A percentile compares a stretch with the other conserved stretches of the same genome.
phyloP scores from a whole-genome alignment of 2,329 filamentous ascomycete genomes.

The Cytospora piceae region DNA sequence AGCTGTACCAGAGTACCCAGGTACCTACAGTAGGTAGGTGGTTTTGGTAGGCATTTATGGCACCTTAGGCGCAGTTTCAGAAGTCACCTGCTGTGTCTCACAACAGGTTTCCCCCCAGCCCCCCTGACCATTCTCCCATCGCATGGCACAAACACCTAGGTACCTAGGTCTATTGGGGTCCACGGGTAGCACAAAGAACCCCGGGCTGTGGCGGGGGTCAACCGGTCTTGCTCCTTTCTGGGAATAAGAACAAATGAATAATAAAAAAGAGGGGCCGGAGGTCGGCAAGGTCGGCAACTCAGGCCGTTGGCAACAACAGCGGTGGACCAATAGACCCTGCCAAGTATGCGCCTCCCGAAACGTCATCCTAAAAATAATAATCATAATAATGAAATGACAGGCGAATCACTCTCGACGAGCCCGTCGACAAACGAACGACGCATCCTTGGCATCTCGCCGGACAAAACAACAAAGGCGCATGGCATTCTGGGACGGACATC shows the following conservation, averaged over 20 bases:
- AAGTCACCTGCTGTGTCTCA: background rate
- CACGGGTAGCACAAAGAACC: background rate
- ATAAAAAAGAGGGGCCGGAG: background rate
- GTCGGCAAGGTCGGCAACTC: slow-evolving; percentile 1
- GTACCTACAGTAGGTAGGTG: background rate
- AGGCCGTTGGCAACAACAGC: background rate
- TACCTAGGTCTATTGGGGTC: too few species aligned
- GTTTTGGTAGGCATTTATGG: too few species aligned
- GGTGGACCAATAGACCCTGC: slow-evolving; percentile 21
- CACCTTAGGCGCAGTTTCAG: too few species aligned
- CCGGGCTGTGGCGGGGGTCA: background rate
- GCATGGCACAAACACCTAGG: background rate
- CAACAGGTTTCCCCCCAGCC: background rate
- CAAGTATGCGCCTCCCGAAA: slow-evolving; percentile 22
- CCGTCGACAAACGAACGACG: background rate
- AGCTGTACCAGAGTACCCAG: background rate
- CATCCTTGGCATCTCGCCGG: background rate
- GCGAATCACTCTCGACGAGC: background rate
- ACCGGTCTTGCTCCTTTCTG: background rate
- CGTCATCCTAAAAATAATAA: slow-evolving; percentile 19
- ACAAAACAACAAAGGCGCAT: background rate
- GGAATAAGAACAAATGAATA: background rate
- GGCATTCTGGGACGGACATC: too few species aligned
- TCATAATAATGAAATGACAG: background rate
- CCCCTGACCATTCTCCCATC: background rate